A percentile compares a stretch with the other conserved stretches of the same genome.
phyloP scores from a whole-genome alignment of 208 protist species.

The Trypanosoma melophagium region DNA sequence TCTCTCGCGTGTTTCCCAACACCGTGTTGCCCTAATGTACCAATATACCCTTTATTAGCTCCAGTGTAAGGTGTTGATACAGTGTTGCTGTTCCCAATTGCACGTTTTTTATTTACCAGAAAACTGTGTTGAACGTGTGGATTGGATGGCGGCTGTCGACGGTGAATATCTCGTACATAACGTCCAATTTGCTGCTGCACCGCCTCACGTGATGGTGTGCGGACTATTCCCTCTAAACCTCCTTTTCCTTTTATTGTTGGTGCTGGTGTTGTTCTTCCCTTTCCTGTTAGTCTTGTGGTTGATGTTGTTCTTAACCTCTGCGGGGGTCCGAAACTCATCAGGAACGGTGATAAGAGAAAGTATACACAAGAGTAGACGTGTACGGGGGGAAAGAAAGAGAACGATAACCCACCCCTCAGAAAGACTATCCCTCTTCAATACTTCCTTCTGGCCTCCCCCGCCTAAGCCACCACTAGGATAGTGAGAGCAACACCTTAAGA shows the following conservation, averaged over 20 bases:
- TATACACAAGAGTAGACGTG: too few species aligned
- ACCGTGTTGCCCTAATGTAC: too few species aligned
- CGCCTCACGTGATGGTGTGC: background rate
- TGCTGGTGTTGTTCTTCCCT: background rate
- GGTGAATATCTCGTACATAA: background rate
- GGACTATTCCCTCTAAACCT: background rate
- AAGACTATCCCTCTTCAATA: too few species aligned
- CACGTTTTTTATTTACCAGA: background rate
- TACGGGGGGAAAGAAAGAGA: too few species aligned
- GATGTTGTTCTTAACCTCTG: background rate
- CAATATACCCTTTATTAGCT: too few species aligned
- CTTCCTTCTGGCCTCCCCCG: too few species aligned
- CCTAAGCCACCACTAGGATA: too few species aligned
- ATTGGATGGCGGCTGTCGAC: background rate
- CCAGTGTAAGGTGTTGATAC: background rate
- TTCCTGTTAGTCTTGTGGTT: background rate
- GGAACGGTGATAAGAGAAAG: too few species aligned
- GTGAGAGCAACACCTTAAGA: too few species aligned
- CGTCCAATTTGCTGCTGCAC: slow-evolving; percentile 3
- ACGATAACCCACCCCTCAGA: too few species aligned
- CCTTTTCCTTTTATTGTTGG: too few species aligned
- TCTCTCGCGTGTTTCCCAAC: too few species aligned
- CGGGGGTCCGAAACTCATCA: slow-evolving; percentile 12
- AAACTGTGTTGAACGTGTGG: background rate
- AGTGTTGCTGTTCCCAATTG: background rate